Percentiles rank a stretch among this genome's conserved stretches.
phyloP scores from a whole-genome alignment of 2,329 filamentous ascomycete species.

The Neopestalotiopsis rosae region DNA sequence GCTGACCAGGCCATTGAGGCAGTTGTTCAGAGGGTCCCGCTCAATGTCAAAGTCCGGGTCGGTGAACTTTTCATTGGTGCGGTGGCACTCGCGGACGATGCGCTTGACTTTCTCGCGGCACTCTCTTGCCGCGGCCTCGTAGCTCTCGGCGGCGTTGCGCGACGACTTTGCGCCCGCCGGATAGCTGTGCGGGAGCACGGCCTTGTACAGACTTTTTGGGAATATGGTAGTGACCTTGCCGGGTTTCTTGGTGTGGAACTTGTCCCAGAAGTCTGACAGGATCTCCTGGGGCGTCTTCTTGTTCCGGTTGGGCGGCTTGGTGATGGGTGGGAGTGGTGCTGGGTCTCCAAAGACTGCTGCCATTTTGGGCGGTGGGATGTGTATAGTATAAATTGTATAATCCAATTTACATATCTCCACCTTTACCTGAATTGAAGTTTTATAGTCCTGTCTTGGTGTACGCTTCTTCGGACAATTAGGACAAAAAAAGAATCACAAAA shows the following conservation, averaged over 20 bases:
- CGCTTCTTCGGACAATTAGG: too few relatives aligned
- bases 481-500: too few relatives aligned
- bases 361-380: background rate
- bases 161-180: slow-evolving; percentile 33
- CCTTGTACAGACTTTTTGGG: slow-evolving; percentile 44
- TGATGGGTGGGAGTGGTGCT: slow-evolving; percentile 12
- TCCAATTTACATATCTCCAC: too few relatives aligned
- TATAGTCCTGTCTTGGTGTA: too few relatives aligned
- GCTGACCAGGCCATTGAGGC: slow-evolving; percentile 33
- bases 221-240: slow-evolving; percentile 52
- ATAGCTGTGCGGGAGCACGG: slow-evolving; percentile 34
- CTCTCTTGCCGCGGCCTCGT: slow-evolving; percentile 44
- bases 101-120: slow-evolving; percentile 46
- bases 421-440: too few relatives aligned
- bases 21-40: slow-evolving; percentile 42
- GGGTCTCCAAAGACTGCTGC: slow-evolving; percentile 9
- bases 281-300: slow-evolving; percentile 44
- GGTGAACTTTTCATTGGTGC: slow-evolving; percentile 51
- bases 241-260: slow-evolving; percentile 45
- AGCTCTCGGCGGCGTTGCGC: slow-evolving; percentile 46
- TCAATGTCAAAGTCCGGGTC: slow-evolving; percentile 52
- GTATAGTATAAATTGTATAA: too few relatives aligned
- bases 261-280: slow-evolving; percentile 47
- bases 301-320: slow-evolving; percentile 25
- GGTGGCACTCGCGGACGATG: slow-evolving; percentile 50